Evolutionary conservation across 2,329 filamentous ascomycete genomes (phyloP).

Genomic region (Xylariaceae sp.): DNA sequence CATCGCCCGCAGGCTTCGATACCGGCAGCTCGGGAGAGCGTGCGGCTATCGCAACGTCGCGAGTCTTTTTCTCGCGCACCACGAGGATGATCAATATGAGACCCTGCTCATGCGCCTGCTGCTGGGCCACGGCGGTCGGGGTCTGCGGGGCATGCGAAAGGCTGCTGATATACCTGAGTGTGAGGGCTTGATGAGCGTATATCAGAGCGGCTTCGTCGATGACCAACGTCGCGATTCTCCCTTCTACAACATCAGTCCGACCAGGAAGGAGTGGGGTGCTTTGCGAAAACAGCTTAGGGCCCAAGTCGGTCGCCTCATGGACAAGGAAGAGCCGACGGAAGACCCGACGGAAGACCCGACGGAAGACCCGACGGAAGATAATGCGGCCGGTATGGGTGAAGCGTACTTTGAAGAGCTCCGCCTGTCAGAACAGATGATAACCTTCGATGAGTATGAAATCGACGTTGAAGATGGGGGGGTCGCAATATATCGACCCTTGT

Average conservation of each 20-base stretch:
- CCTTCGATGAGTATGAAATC: conserved; percentile 27
- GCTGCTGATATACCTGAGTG: conserved; percentile 81
- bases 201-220: conserved; percentile 64
- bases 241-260: conserved; percentile 42
- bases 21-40: conserved; percentile 66
- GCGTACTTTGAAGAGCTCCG: conserved; percentile 30
- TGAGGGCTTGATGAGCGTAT: conserved; percentile 70
- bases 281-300: conserved; percentile 33
- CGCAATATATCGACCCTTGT: conserved; percentile 67
- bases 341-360: not conserved
- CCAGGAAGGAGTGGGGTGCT: conserved; percentile 21
- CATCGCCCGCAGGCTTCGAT: conserved; percentile 72
- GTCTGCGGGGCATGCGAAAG: conserved; percentile 69
- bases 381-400: conserved; percentile 16
- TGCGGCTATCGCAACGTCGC: conserved; percentile 56
- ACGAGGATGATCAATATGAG: conserved; percentile 89
- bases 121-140: conserved; percentile 67
- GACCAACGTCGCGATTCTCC: conserved; percentile 45
- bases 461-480: conserved; percentile 67
- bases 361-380: too few species aligned
- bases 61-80: conserved; percentile 79
- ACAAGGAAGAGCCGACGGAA: conserved; percentile 22
- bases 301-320: conserved; percentile 22
- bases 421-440: conserved; percentile 9
- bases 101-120: conserved; percentile 81